Evolutionary conservation across 495 filamentous ascomycete genomes (phyloP).

Genomic region (Bathelium albidoporum): DNA sequence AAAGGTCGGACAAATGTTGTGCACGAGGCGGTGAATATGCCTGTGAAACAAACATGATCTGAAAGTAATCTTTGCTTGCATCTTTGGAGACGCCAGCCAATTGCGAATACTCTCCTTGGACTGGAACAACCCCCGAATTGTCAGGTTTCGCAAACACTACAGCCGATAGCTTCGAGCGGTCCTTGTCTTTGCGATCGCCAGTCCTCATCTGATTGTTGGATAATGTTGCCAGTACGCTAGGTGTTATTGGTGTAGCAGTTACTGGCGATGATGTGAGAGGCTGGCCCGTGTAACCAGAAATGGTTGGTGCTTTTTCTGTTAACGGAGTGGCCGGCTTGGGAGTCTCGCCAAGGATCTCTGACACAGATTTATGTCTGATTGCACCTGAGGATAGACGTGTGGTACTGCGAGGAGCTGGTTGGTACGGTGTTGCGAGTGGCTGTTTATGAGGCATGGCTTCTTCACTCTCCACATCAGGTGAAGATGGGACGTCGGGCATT

Average conservation of each 20-base stretch:
- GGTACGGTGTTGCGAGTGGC: conserved; percentile 14
- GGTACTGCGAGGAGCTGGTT: conserved; percentile 42
- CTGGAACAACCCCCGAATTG: conserved; percentile 1
- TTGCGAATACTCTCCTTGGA: neutral
- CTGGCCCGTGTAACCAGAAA: neutral
- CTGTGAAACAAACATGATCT: conserved; percentile 64
- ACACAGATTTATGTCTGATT: conserved; percentile 61
- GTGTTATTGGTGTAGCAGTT: neutral
- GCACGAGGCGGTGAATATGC: conserved; percentile 49
- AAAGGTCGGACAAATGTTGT: conserved; percentile 54
- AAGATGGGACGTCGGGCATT: neutral
- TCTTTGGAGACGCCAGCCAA: conserved; percentile 31
- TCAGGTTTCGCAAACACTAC: conserved; percentile 66
- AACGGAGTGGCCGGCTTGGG: conserved; percentile 34
- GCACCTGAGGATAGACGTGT: conserved; percentile 57
- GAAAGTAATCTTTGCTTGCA: conserved; percentile 64
- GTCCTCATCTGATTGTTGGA: neutral
- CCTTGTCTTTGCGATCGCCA: conserved; percentile 5
- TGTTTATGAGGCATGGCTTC: conserved; percentile 10
- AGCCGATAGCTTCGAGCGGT: conserved; percentile 39
- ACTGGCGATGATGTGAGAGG: neutral
- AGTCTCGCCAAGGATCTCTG: conserved; percentile 58
- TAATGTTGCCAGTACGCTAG: neutral
- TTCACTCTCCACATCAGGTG: neutral
- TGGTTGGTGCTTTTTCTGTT: neutral